A percentile compares a stretch with the other conserved stretches of the same genome.
Evolutionary conservation across 2,329 filamentous ascomycete species (phyloP).

Genomic region (Dactylellina cionopaga): DNA sequence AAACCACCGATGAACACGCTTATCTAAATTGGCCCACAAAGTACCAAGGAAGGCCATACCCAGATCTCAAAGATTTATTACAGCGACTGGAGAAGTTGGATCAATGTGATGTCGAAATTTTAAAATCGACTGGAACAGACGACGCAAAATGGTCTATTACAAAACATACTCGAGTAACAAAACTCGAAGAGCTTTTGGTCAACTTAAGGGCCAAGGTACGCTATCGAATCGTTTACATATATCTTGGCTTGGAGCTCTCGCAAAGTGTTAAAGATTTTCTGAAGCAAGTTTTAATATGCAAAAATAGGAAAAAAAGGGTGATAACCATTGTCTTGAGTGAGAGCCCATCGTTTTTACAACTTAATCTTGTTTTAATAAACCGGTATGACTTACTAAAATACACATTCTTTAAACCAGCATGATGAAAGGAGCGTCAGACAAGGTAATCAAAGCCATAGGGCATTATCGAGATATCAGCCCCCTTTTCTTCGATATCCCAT

Average conservation of each 20-base stretch:
- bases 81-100: no score
- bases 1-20: no score
- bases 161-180: background rate
- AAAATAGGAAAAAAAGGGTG: background rate
- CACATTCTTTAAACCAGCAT: background rate
- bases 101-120: background rate
- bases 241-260: no score
- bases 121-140: no score
- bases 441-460: conserved; percentile 1
- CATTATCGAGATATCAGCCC: conserved; percentile 2
- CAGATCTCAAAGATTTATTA: background rate
- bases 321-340: background rate
- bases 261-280: background rate
- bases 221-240: no score
- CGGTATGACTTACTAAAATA: background rate
- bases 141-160: background rate
- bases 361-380: background rate
- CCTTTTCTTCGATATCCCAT: conserved; percentile 7
- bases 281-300: background rate
- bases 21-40: background rate
- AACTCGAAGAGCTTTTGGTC: background rate
- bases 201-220: background rate
- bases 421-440: background rate
- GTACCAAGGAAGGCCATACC: background rate
- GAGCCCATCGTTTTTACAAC: background rate